phyloP scores from a whole-genome alignment of 192 early-diverging fungal species.

The Mortierella alpina region DNA sequence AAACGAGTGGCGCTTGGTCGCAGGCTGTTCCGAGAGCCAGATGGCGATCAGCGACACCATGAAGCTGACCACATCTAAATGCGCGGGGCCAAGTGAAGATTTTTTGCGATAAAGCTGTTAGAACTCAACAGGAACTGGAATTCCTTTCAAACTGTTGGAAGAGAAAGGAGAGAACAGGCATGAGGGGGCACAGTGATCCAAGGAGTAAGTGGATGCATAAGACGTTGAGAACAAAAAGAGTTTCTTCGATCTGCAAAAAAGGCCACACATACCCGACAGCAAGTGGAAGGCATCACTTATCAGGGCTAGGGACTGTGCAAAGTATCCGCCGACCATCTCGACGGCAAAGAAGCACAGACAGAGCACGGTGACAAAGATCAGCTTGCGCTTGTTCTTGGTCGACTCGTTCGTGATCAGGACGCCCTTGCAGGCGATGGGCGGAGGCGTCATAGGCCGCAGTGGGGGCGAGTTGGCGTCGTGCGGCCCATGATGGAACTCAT shows the following conservation, averaged over 20 bases:
- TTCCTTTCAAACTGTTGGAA: background rate
- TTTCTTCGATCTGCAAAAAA: background rate
- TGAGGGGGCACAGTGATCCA: background rate
- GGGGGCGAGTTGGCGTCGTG: constrained; percentile 24
- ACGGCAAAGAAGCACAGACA: constrained; percentile 67
- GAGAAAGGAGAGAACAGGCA: background rate
- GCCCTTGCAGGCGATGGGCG: constrained; percentile 45
- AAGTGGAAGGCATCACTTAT: constrained; percentile 83
- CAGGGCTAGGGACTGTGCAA: constrained; percentile 74
- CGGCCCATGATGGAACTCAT: constrained; percentile 14
- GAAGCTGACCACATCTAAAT: constrained; percentile 77
- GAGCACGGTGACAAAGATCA: constrained; percentile 48
- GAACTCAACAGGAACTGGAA: no score
- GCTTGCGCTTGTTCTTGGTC: constrained; percentile 53
- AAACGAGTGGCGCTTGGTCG: constrained; percentile 65
- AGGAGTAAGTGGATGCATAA: background rate
- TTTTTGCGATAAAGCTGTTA: no score
- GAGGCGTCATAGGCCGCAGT: constrained; percentile 20
- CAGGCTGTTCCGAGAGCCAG: constrained; percentile 54
- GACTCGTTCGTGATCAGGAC: constrained; percentile 51
- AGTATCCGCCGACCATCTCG: constrained; percentile 72
- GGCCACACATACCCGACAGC: constrained; percentile 63
- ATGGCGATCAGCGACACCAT: constrained; percentile 71
- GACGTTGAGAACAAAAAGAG: background rate
- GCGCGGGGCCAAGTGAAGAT: background rate